Base-by-base conservation (phyloP, 306 rosid genomes). In the Vigna mungo region DNA sequence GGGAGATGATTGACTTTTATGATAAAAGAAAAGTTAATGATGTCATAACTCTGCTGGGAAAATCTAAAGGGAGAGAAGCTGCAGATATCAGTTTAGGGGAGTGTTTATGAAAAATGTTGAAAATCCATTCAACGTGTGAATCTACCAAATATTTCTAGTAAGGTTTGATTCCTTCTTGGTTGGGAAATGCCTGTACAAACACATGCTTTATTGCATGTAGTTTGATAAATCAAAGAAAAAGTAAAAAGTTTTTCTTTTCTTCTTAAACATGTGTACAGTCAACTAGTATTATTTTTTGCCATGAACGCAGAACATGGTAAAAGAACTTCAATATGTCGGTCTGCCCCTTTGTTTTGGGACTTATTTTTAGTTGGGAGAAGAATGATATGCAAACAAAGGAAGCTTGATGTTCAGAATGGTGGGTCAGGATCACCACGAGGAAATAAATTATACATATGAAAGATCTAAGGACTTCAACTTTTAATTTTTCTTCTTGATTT, bases 21-120 rank as follows among this genome's bases (percentile, higher is more conserved):
- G 75, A 68, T 75, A 25, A 64, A 71, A 8, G 53, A 74, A 60
- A 58, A n/a, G 17, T 72, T 41, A 11, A 49, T 43, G 68, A 55
- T 60, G n/a, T 34, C 34, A 20, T 61, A 21, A 12, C n/a, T 32
- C 13, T 69, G 75, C 62, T 61, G 12, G 10, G 36, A 53, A 80
- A 81, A 14, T 62, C 49, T 77, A 27, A 65, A 46, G 17, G 48
- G 64, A 55, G 58, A 25, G 58, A 34, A 43, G 61, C 39, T 64
- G 63, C 46, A 53, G 41, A 62, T 63, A 53, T 51, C 58, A 20
- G 39, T 39, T 44, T 66, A 59, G 65, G 65, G 12, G 21, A 14
- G 21, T 32, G 44, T 30, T 60, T 30, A 10, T 60, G 66, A 7
- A 60, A 56, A 60, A 23, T 7, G 2, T 56, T 56, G 16, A 56